Percentiles rank a stretch among this genome's conserved stretches.
These are phyloP conservation scores for Claviceps capensis DNA, from an alignment of 2,329 filamentous ascomycete genomes.

Conservation along the genomic window DNA sequence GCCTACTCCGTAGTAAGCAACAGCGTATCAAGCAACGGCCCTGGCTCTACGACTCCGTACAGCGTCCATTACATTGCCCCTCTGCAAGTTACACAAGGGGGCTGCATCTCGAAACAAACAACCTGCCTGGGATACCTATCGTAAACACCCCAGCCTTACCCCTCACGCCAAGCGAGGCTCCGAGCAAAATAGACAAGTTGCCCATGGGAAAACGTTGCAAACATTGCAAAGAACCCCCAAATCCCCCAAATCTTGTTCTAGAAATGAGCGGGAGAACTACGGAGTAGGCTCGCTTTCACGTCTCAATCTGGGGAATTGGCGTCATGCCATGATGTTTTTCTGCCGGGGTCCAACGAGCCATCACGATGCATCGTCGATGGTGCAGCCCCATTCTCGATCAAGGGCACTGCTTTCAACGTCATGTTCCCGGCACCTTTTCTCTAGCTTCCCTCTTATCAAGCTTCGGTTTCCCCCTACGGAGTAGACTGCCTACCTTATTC, in stretches of 20 bases:
- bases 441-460: background rate
- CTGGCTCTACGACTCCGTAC: background rate
- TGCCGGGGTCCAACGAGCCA: constrained; percentile 2
- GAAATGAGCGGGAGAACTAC: background rate
- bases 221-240: background rate
- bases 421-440: background rate
- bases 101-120: background rate
- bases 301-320: background rate
- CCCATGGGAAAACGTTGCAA: too few relatives aligned
- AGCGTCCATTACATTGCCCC: background rate
- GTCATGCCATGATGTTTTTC: constrained; percentile 6
- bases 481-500: background rate
- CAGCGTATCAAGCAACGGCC: background rate
- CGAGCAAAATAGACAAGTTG: background rate
- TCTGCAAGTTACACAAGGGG: too few relatives aligned
- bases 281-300: background rate
- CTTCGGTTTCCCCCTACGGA: background rate
- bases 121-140: background rate
- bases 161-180: background rate
- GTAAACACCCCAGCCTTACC: too few relatives aligned
- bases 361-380: constrained; percentile 8
- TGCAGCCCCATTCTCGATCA: constrained; percentile 3
- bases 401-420: constrained; percentile 1
- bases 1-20: background rate
- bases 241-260: background rate